phyloP scores from a whole-genome alignment of 2,329 filamentous ascomycete genomes.

The Saccharata proteae region DNA sequence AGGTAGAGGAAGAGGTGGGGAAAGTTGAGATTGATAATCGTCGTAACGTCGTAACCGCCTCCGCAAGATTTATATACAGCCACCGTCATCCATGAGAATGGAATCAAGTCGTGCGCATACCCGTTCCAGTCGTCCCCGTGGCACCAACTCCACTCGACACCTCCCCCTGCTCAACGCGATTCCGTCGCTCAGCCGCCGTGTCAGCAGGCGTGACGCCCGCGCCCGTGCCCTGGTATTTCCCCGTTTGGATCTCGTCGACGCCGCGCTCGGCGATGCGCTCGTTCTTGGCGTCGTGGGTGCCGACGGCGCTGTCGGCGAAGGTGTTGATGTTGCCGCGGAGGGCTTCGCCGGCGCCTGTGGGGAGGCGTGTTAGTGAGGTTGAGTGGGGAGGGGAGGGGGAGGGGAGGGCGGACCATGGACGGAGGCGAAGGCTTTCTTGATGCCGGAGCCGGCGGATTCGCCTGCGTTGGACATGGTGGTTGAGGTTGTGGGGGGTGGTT shows the following conservation, averaged over 20 bases:
- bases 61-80: too few species aligned
- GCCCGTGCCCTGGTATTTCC: constrained; percentile 10
- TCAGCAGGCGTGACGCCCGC: constrained; percentile 19
- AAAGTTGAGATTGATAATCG: too few species aligned
- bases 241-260: constrained; percentile 20
- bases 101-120: too few species aligned
- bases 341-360: constrained; percentile 27
- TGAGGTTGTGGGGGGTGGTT: constrained; percentile 18
- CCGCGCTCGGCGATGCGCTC: constrained; percentile 21
- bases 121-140: constrained; percentile 1
- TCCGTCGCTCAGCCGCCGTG: constrained; percentile 16
- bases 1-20: too few species aligned
- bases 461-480: constrained; percentile 14
- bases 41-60: too few species aligned
- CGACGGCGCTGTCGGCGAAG: constrained; percentile 20
- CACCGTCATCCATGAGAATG: too few species aligned
- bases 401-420: constrained; percentile 19
- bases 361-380: constrained; percentile 12
- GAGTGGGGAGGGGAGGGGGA: background rate
- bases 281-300: constrained; percentile 20
- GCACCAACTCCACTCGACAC: constrained; percentile 8
- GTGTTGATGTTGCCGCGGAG: constrained; percentile 27
- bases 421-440: constrained; percentile 22
- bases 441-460: constrained; percentile 16
- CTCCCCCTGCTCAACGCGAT: constrained; percentile 13